Percentiles rank a stretch among this genome's conserved stretches.
phyloP scores from a whole-genome alignment of 2,329 filamentous ascomycete species.

The Uncinocarpus reesii region DNA sequence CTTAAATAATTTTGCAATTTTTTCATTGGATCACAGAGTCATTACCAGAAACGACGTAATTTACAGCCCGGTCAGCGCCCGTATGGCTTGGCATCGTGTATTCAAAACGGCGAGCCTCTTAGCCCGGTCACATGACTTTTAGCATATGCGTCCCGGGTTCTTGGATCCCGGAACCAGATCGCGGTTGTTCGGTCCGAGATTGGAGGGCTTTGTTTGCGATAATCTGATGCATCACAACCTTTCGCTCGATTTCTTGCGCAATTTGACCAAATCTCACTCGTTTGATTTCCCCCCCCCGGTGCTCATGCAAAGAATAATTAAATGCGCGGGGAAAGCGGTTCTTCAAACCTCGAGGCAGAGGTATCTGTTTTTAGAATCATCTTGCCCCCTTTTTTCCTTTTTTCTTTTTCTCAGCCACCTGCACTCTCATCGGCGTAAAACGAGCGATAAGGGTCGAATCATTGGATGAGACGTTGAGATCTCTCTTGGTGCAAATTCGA shows the following conservation, averaged over 20 bases:
- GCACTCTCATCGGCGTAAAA: too few species aligned
- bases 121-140: slow-evolving; percentile 4
- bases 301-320: too few species aligned
- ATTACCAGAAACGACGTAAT: not conserved
- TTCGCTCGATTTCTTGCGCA: too few species aligned
- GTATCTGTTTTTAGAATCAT: too few species aligned
- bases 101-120: not conserved
- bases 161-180: slow-evolving; percentile 8
- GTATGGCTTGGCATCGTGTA: not conserved
- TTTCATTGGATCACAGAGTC: not conserved
- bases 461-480: too few species aligned
- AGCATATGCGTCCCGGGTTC: slow-evolving; percentile 4
- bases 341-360: too few species aligned
- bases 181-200: not conserved
- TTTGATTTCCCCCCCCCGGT: too few species aligned
- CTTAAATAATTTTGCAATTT: not conserved
- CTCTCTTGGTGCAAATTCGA: too few species aligned
- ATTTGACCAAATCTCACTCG: too few species aligned
- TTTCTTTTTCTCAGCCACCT: not conserved
- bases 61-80: too few species aligned
- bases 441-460: too few species aligned
- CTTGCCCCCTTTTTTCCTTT: not conserved
- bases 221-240: not conserved
- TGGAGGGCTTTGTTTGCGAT: not conserved
- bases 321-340: too few species aligned